Conservation (phyloP, 1,284 basidiomycete genomes). For the Tetrapyrgos nigripes region DNA sequence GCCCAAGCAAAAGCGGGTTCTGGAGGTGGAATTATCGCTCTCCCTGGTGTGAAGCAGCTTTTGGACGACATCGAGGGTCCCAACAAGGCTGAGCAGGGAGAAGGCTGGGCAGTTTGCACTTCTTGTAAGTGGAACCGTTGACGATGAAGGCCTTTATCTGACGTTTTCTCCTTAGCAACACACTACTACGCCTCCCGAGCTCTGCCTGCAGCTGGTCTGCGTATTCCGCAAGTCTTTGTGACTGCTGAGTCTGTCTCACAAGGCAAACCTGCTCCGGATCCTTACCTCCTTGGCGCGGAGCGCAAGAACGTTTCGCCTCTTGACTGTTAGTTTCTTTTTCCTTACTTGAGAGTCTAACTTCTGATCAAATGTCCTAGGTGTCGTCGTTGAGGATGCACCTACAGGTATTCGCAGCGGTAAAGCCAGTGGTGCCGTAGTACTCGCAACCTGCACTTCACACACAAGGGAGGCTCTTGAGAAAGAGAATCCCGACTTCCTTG, state of each 20-base stretch:
- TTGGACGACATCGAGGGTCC: conserved; percentile 29
- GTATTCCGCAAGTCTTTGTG: conserved; percentile 48
- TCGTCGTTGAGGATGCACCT: conserved; percentile 72
- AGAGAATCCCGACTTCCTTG: conserved; percentile 20
- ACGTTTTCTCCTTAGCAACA: conserved; percentile 29
- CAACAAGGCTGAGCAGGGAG: conserved; percentile 20
- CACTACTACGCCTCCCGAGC: conserved; percentile 42
- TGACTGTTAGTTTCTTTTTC: conserved; percentile 32
- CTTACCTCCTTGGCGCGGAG: conserved; percentile 58
- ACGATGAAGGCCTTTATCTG: conserved; percentile 19
- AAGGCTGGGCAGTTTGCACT: conserved; percentile 38
- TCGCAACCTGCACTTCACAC: conserved; percentile 61
- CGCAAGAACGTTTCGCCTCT: conserved; percentile 43
- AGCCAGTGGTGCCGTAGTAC: conserved; percentile 61
- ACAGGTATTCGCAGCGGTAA: conserved; percentile 61
- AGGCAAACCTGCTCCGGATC: conserved; percentile 73
- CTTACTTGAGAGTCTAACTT: background rate
- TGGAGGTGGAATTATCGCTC: conserved; percentile 42
- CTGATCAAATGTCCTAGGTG: conserved; percentile 31
- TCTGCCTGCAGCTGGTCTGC: conserved; percentile 39
- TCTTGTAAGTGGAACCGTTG: conserved; percentile 43
- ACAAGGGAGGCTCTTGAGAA: conserved; percentile 17
- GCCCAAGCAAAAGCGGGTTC: conserved; percentile 38
- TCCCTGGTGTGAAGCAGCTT: conserved; percentile 47
- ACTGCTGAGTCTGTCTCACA: conserved; percentile 54